A percentile compares a stretch with the other conserved stretches of the same genome.
Conservation (phyloP, 768 basidiomycete species). For the Hygrocybe coccinea region DNA sequence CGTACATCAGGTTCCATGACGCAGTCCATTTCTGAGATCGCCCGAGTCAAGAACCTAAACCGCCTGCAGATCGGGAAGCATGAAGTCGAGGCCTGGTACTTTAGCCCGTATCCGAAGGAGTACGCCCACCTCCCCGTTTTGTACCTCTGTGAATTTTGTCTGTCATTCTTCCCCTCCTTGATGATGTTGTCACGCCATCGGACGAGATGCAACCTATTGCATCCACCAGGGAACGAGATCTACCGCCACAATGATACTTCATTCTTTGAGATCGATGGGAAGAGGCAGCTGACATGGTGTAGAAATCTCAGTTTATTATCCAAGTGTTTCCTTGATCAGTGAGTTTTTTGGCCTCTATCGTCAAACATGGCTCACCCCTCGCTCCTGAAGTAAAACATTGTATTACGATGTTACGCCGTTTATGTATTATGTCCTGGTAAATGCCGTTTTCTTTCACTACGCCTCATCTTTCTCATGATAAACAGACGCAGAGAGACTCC, state of each 20-base stretch:
- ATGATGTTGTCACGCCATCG: slow-evolving; percentile 93
- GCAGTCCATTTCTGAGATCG: slow-evolving; percentile 95
- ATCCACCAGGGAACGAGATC: slow-evolving; percentile 99
- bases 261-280: slow-evolving; percentile 97
- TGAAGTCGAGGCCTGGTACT: slow-evolving; percentile 99
- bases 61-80: slow-evolving; percentile 92
- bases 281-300: slow-evolving; percentile 94
- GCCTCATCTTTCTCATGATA: slow-evolving; percentile 8
- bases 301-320: slow-evolving; percentile 93
- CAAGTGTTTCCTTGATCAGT: slow-evolving; percentile 99
- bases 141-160: slow-evolving; percentile 98
- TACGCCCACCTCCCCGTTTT: slow-evolving; percentile 93
- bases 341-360: slow-evolving; percentile 27
- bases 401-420: slow-evolving; percentile 99
- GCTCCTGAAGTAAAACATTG: slow-evolving; percentile 74
- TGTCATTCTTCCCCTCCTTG: slow-evolving; percentile 84
- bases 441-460: slow-evolving; percentile 17
- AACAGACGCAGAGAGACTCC: slow-evolving; percentile 77
- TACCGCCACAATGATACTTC: slow-evolving; percentile 97
- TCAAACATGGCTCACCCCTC: slow-evolving; percentile 18
- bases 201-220: slow-evolving; percentile 80
- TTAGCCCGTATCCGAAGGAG: slow-evolving; percentile 97
- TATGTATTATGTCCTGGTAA: slow-evolving; percentile 98
- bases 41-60: slow-evolving; percentile 97
- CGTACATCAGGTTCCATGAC: slow-evolving; percentile 99